These are phyloP conservation scores for Rubroboletus pulcherrimus DNA, from an alignment of 768 basidiomycete species.

Conservation along the genomic window DNA sequence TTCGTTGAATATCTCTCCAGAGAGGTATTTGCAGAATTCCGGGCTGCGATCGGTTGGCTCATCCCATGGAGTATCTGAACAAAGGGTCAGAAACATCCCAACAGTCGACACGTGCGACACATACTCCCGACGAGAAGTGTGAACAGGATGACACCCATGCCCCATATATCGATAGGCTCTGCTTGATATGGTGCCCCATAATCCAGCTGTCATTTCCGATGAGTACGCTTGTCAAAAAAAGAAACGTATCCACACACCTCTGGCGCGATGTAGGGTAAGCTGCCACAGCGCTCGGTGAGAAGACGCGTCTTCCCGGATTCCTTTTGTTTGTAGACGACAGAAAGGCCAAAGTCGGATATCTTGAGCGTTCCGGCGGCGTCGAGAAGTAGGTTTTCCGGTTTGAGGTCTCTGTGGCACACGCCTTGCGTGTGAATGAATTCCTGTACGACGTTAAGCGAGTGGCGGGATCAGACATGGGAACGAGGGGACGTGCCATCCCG, in stretches of 20 bases:
- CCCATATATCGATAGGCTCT: conserved; percentile 96
- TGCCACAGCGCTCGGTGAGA: conserved; percentile 83
- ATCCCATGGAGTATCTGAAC: conserved; percentile 94
- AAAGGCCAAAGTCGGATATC: conserved; percentile 93
- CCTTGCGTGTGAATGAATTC: conserved; percentile 84
- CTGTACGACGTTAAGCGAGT: conserved; percentile 35
- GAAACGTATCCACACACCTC: conserved; percentile 52
- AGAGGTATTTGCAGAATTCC: conserved; percentile 75
- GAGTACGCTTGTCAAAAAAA: neutral
- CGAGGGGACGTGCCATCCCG: conserved; percentile 61
- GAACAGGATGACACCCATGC: conserved; percentile 90
- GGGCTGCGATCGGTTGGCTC: conserved; percentile 77
- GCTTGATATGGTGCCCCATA: conserved; percentile 70
- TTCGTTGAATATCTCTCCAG: conserved; percentile 68
- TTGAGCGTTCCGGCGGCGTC: conserved; percentile 83
- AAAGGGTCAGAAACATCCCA: neutral
- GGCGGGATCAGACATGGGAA: neutral
- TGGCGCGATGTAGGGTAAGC: conserved; percentile 91
- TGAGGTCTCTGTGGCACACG: conserved; percentile 94
- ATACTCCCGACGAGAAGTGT: conserved; percentile 87
- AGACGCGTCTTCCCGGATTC: conserved; percentile 70
- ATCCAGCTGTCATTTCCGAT: conserved; percentile 49
- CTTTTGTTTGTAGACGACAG: conserved; percentile 84
- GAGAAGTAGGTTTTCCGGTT: conserved; percentile 92
- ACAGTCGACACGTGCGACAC: conserved; percentile 25